Percentiles rank a stretch among this genome's conserved stretches.
phyloP scores from a whole-genome alignment of 768 basidiomycete genomes.

The Kwoniella shandongensis region DNA sequence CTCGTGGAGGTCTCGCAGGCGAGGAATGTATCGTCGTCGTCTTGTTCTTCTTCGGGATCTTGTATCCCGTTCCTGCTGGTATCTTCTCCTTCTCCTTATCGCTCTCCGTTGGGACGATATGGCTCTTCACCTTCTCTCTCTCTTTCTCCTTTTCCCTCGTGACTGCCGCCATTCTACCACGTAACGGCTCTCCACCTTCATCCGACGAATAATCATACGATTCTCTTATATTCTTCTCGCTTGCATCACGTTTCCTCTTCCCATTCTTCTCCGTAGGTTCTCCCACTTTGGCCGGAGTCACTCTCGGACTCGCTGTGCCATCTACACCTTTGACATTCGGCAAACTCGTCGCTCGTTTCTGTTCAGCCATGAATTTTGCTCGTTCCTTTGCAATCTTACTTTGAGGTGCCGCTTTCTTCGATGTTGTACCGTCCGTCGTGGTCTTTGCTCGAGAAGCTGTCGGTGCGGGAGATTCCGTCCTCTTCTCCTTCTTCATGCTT shows the following conservation, averaged over 20 bases:
- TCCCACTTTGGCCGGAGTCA: background rate
- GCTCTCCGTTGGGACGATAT: background rate
- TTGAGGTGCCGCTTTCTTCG: constrained; percentile 7
- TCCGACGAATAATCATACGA: constrained; percentile 14
- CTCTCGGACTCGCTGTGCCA: constrained; percentile 18
- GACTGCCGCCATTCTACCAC: background rate
- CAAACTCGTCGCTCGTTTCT: constrained; percentile 26
- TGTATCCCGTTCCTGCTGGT: background rate
- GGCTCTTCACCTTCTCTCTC: background rate
- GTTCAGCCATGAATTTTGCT: constrained; percentile 36
- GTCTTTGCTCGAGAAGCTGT: constrained; percentile 2
- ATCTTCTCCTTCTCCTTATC: constrained; percentile 12
- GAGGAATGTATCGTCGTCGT: background rate
- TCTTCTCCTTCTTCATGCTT: background rate
- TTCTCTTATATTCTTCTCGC: constrained; percentile 1
- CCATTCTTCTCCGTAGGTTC: background rate
- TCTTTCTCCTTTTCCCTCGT: background rate
- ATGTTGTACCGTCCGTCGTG: background rate
- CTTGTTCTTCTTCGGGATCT: constrained; percentile 3
- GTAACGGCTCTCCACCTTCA: constrained; percentile 4
- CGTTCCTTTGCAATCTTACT: constrained; percentile 28
- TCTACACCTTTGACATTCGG: constrained; percentile 26
- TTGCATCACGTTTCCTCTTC: constrained; percentile 13
- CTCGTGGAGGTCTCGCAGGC: background rate
- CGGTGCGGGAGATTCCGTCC: background rate